Percentiles rank a stretch among this genome's conserved stretches.
Evolutionary conservation across 192 early-diverging fungal species (phyloP).

Genomic region (Mortierella hygrophila): DNA sequence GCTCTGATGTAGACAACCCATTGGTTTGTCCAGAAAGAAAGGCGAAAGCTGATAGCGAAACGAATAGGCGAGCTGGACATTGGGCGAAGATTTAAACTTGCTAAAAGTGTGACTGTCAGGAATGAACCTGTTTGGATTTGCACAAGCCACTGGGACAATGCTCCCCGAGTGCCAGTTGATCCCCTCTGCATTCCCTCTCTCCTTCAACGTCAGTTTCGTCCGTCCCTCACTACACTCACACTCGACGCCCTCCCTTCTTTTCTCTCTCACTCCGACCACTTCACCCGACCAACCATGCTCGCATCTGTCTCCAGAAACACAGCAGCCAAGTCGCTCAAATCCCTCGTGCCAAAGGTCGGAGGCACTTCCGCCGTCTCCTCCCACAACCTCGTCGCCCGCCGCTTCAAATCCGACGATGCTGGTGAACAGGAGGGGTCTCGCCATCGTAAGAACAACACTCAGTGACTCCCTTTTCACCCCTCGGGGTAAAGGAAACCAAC

Average conservation of each 20-base stretch:
- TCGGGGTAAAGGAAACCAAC: neutral
- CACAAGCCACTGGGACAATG: slow-evolving; percentile 9
- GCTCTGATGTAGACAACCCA: too few species aligned
- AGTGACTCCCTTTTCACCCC: neutral
- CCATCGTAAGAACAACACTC: slow-evolving; percentile 21
- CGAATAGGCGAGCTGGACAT: too few species aligned
- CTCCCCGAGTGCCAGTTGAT: neutral
- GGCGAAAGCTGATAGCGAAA: too few species aligned
- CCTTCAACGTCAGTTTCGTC: neutral
- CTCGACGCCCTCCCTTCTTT: neutral
- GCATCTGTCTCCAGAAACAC: slow-evolving; percentile 38
- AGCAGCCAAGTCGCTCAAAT: slow-evolving; percentile 29
- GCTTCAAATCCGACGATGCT: slow-evolving; percentile 31
- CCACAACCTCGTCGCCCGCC: slow-evolving; percentile 39
- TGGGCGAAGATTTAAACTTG: neutral
- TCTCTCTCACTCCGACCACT: neutral
- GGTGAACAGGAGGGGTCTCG: slow-evolving; percentile 25
- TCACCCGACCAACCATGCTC: slow-evolving; percentile 29
- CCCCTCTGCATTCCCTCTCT: neutral
- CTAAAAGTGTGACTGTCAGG: slow-evolving; percentile 6
- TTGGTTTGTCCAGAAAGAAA: too few species aligned
- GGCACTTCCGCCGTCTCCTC: slow-evolving; percentile 14
- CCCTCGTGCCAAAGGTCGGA: slow-evolving; percentile 15
- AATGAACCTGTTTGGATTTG: slow-evolving; percentile 14
- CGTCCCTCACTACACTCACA: neutral